Evolutionary conservation across 2,329 filamentous ascomycete species (phyloP), one percentile per base, ranked within the genome.

Genomic region (Colletotrichum melonis): DNA sequence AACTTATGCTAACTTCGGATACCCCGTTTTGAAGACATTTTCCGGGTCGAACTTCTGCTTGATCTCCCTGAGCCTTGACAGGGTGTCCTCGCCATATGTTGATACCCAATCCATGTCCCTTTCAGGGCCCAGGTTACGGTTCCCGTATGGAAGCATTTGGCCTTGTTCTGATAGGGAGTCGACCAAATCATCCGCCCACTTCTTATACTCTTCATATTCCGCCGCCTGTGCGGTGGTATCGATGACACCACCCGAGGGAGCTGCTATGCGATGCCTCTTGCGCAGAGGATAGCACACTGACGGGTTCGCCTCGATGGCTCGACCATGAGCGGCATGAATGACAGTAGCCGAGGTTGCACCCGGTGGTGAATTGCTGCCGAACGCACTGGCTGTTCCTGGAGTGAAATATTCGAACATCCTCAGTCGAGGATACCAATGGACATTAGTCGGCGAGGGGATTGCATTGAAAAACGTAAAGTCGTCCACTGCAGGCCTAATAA

Each of bases 151-250:
- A 8, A 84, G 73, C 0, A 81, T 77, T 22, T 84, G 76, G 69
- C 82, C 84, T 5, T 78, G 76, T 1, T 75, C 78, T 24, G 77
- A 76, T 5, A 81, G 60, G 12, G 81, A 67, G 30, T 81, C 80
- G 8, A 73, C 73, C 0, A 78, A 49, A 12, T 78, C 77, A 4
- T 57, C 78, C 55, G 74, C 26, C 49, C 73, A 77, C 19, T 78
- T 71, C 26, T 73, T 75, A 22, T 77, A 78, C 1, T 73, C 77
- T 9, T 54, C 60, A 42, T 54, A 74, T 5, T 74, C 72, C 0
- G 76, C 75, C 79, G 81, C 82, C 24, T 78, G 72, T 3, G 75
- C 71, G 22, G 76, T 72, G 22, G 75, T 76, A 5, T 74, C 65
- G 55, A 78, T 75, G 0, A 79, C 77, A 11, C 79, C 77, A 16